Percentiles rank a stretch among this genome's conserved stretches.
These are phyloP conservation scores for Macrophomina pseudophaseolina DNA, from an alignment of 2,329 filamentous ascomycete species.

Conservation along the genomic window DNA sequence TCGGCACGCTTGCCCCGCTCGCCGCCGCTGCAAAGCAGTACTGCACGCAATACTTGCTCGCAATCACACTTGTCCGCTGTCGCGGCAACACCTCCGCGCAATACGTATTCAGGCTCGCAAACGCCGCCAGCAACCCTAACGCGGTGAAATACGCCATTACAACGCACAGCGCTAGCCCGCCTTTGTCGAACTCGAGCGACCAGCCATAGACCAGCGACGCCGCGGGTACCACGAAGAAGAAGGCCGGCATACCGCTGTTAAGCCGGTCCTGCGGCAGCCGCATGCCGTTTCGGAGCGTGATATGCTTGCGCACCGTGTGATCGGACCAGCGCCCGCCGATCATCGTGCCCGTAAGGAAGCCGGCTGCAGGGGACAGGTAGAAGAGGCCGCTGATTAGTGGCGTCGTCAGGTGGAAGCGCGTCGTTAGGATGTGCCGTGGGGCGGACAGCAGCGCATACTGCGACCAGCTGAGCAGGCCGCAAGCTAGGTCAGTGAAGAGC, in stretches of 20 bases:
- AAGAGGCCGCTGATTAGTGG: conserved; percentile 32
- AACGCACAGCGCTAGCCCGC: conserved; percentile 44
- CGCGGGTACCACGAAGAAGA: conserved; percentile 42
- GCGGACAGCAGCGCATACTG: conserved; percentile 33
- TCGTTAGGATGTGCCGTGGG: conserved; percentile 31
- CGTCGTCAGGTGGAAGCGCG: conserved; percentile 31
- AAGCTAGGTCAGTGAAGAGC: conserved; percentile 33
- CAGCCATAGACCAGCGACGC: conserved; percentile 44
- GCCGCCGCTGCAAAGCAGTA: conserved; percentile 36
- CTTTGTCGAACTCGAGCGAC: conserved; percentile 41
- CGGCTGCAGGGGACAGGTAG: conserved; percentile 32
- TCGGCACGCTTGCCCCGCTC: conserved; percentile 35
- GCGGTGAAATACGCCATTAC: conserved; percentile 42
- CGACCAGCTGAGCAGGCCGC: conserved; percentile 33
- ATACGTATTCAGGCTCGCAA: conserved; percentile 49
- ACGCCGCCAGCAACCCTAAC: conserved; percentile 45
- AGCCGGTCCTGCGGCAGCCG: conserved; percentile 35
- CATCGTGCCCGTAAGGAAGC: conserved; percentile 33
- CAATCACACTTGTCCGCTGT: conserved; percentile 35
- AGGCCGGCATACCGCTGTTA: conserved; percentile 32
- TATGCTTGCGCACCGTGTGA: conserved; percentile 31
- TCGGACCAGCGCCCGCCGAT: conserved; percentile 33
- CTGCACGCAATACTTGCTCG: conserved; percentile 41
- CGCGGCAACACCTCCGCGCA: conserved; percentile 41
- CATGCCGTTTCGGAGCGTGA: conserved; percentile 27